Conservation (phyloP, 768 basidiomycete genomes). For the Boletus speciosus region DNA sequence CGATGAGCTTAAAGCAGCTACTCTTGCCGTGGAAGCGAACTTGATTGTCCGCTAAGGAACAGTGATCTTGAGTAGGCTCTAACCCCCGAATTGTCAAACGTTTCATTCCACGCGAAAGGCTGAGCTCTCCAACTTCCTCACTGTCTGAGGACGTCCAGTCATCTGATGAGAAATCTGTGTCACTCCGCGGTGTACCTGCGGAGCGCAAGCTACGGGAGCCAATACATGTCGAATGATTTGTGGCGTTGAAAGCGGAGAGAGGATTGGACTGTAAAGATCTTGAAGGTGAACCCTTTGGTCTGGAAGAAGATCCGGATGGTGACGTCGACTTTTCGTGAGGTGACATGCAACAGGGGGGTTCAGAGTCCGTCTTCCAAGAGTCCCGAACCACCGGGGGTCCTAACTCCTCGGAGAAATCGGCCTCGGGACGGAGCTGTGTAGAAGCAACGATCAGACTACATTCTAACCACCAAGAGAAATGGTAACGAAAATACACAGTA, state of each 20-base stretch:
- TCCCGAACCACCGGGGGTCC: conserved; percentile 60
- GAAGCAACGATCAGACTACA: conserved; percentile 8
- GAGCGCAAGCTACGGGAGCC: conserved; percentile 12
- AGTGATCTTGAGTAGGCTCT: conserved; percentile 34
- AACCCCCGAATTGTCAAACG: conserved; percentile 36
- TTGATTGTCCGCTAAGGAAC: conserved; percentile 35
- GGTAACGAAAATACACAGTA: not conserved
- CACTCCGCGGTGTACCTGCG: conserved; percentile 23
- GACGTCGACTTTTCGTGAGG: conserved; percentile 25
- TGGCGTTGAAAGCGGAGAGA: conserved; percentile 5
- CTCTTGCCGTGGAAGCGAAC: conserved; percentile 63
- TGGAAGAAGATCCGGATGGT: conserved; percentile 15
- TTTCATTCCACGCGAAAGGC: conserved; percentile 37
- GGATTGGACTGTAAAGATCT: conserved; percentile 5
- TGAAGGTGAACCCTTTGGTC: conserved; percentile 13
- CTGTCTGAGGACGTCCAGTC: conserved; percentile 32
- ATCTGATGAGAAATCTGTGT: conserved; percentile 29
- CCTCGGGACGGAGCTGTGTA: conserved; percentile 56
- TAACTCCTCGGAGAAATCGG: conserved; percentile 59
- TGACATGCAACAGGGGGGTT: conserved; percentile 6
- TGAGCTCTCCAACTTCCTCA: conserved; percentile 38
- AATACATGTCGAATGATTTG: conserved; percentile 4
- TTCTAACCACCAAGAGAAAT: not conserved
- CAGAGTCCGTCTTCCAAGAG: conserved; percentile 52
- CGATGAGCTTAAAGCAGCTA: conserved; percentile 53